These are phyloP conservation scores for Eucalyptus caleyi DNA, from an alignment of 345 rosid genomes.

Conservation along the genomic window DNA sequence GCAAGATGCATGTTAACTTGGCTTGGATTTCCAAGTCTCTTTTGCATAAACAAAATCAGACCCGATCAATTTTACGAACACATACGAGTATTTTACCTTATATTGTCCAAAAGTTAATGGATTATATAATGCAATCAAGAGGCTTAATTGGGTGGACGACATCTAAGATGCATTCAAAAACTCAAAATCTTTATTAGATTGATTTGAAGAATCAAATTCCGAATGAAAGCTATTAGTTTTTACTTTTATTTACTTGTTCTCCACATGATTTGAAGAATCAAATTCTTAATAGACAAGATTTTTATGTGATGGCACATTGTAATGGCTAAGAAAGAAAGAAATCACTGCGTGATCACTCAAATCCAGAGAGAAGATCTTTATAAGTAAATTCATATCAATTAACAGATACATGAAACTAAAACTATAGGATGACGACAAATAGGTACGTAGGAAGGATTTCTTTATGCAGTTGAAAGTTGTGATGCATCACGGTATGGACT, in stretches of 20 bases:
- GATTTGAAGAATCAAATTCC: background rate
- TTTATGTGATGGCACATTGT: background rate
- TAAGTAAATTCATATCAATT: background rate
- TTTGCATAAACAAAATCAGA: too few species aligned
- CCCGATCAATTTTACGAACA: too few species aligned
- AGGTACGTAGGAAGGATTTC: background rate
- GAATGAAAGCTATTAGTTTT: background rate
- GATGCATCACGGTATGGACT: background rate
- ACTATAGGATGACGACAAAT: background rate
- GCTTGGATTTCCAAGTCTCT: background rate
- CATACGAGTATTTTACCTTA: background rate
- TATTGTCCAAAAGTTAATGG: background rate
- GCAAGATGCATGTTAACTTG: background rate
- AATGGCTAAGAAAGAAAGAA: background rate
- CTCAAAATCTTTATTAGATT: background rate
- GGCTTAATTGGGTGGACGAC: background rate
- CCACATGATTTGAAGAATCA: background rate
- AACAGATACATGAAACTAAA: background rate
- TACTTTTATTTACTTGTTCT: background rate
- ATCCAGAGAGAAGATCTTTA: background rate
- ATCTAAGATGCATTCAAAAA: too few species aligned
- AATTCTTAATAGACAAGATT: background rate
- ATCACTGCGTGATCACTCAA: background rate
- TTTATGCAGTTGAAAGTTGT: background rate
- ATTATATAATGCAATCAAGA: background rate